Base-by-base conservation (phyloP, 805 yeast genomes). In the Candida anglica region DNA sequence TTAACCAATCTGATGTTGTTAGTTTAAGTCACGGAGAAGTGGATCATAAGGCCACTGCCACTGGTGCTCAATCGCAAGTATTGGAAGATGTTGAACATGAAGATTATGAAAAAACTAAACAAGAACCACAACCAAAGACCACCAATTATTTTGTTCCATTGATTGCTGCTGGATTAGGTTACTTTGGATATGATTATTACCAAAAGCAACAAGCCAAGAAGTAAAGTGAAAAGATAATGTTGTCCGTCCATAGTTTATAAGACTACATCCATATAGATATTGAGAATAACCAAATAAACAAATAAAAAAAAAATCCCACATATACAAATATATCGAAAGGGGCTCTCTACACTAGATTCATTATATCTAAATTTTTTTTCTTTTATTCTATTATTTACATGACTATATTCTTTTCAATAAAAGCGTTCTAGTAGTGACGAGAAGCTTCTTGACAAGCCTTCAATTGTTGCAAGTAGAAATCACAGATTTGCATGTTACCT, bases 401-500 rank as follows among this genome's bases (percentile, higher is more conserved):
- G n/a, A 15, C 21, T 10, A 19, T 11, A 9, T 27, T 5, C n/a
- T n/a, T 19, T 19, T 30, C 30, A 27, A 30, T 30, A 19, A 6
- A 10, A 15, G 19, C 10, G 17, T 7, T 24, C 48, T 79, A 89
- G 62, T 85, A 89, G 50, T 76, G 86, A 46, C 81, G 76, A 36
- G 96, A 73, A 50, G 96, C 96, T 64, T 85, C 87, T 69, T 93
- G 97, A 67, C 98, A 93, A 15, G 97, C 94, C 72, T 86, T 91
- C 63, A 93, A 80, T 71, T 91, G 97, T 69, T 93, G 97, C 67
- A 93, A 74, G 69, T 93, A 93, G 77, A 77, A 93, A 56, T 89
- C 97, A 69, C 98, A 93, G 48, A 85, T 81, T 69, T 89, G 96
- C 86, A 86, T 85, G 77, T 93, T 88, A 50, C 98, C 98, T 47